Percentiles rank a stretch among this genome's conserved stretches.
Conservation (phyloP, 768 basidiomycete genomes). For the Mycena vitilis region DNA sequence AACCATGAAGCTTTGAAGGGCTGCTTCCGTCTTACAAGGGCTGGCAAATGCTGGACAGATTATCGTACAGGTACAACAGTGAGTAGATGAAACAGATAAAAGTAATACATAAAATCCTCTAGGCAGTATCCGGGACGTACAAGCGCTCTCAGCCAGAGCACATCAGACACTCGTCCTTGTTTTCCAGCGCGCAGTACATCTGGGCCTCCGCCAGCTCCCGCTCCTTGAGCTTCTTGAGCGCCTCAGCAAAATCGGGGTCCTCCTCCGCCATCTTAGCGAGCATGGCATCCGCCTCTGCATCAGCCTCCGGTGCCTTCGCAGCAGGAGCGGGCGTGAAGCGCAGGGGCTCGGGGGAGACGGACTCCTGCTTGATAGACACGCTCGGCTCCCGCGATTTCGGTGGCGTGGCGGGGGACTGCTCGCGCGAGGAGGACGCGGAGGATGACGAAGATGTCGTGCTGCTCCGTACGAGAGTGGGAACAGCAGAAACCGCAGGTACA, state of each 20-base stretch:
- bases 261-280: conserved; percentile 65
- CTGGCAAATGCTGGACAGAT: neutral
- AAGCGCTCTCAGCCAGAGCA: conserved; percentile 71
- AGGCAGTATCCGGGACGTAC: neutral
- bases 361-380: conserved; percentile 41
- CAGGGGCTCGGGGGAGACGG: conserved; percentile 36
- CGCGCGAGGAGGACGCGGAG: conserved; percentile 36
- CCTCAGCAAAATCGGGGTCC: conserved; percentile 82
- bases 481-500: conserved; percentile 35
- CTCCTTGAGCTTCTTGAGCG: conserved; percentile 74
- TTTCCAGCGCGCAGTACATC: conserved; percentile 87
- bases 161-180: conserved; percentile 95
- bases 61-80: conserved; percentile 19
- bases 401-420: conserved; percentile 20
- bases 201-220: conserved; percentile 85
- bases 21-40: too few species aligned
- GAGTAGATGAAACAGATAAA: conserved; percentile 2
- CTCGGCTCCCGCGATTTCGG: conserved; percentile 29
- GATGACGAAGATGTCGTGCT: conserved; percentile 44
- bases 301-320: conserved; percentile 34
- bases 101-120: conserved; percentile 65
- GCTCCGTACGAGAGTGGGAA: conserved; percentile 41
- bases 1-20: too few species aligned
- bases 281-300: conserved; percentile 56
- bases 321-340: conserved; percentile 31